A percentile compares a stretch with the other conserved stretches of the same genome.
These are phyloP conservation scores for Taxillus chinensis DNA, from an alignment of 164 flowering plant genomes.

Conservation along the genomic window DNA sequence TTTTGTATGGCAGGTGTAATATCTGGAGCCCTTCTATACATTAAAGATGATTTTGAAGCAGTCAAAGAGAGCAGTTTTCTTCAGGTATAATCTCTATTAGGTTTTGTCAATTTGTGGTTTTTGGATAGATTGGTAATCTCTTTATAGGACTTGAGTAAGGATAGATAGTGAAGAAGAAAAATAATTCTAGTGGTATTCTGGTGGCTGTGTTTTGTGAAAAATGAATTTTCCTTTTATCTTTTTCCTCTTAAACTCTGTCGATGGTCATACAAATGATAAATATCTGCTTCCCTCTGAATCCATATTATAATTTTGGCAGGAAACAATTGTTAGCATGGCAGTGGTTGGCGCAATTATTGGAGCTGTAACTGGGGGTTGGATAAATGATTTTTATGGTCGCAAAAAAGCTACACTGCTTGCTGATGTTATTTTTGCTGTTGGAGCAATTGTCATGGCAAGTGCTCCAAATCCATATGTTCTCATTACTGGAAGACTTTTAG, in stretches of 20 bases:
- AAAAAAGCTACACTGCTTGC: slow-evolving; percentile 87
- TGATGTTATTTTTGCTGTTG: slow-evolving; percentile 71
- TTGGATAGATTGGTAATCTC: too few species aligned
- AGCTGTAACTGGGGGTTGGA: slow-evolving; percentile 82
- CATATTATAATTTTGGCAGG: slow-evolving; percentile 36
- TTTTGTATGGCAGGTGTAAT: slow-evolving; percentile 67
- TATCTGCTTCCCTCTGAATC: neutral
- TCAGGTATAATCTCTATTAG: slow-evolving; percentile 39
- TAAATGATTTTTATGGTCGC: slow-evolving; percentile 83
- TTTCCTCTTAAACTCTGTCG: neutral
- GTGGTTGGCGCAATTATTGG: slow-evolving; percentile 91
- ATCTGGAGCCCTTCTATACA: slow-evolving; percentile 93
- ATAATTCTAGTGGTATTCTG: too few species aligned
- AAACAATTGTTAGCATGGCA: slow-evolving; percentile 98
- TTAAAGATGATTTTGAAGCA: slow-evolving; percentile 73
- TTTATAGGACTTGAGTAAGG: too few species aligned
- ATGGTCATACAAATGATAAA: neutral
- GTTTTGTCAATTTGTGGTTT: too few species aligned
- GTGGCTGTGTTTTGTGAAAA: too few species aligned
- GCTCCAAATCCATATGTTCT: slow-evolving; percentile 91
- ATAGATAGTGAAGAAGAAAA: too few species aligned
- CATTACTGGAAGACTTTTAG: slow-evolving; percentile 70
- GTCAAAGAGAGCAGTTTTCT: slow-evolving; percentile 63
- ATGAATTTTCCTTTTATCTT: too few species aligned
- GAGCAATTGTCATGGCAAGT: slow-evolving; percentile 76